phyloP scores from a whole-genome alignment of 208 protist species.

The Acanthamoeba lugdunensis region DNA sequence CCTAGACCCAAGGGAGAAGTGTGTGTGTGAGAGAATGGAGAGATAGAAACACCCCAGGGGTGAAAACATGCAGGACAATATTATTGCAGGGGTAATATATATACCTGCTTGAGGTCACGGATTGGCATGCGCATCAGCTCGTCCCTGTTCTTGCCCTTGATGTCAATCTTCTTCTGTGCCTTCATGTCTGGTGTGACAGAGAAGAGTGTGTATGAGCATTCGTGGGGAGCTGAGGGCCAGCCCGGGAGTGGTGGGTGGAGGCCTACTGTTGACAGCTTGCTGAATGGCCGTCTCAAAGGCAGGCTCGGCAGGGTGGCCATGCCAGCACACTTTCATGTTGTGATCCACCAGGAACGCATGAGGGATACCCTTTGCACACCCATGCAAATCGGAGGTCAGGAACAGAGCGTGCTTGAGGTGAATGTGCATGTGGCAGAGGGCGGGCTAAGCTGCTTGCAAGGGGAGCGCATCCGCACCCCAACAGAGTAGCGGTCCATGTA shows the following conservation, averaged over 20 bases:
- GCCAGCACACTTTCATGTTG: slow-evolving; percentile 59
- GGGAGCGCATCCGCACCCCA: not conserved
- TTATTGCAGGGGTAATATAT: no score
- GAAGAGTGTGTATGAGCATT: not conserved
- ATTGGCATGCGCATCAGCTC: slow-evolving; percentile 40
- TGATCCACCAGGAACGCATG: slow-evolving; percentile 39
- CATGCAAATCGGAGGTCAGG: no score
- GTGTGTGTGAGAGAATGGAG: not conserved
- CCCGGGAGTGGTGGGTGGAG: not conserved
- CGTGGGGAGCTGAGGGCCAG: not conserved
- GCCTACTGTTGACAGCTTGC: slow-evolving; percentile 1
- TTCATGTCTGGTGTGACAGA: not conserved
- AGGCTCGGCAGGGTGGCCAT: slow-evolving; percentile 23
- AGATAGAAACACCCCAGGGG: no score
- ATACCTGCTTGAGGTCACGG: slow-evolving; percentile 33
- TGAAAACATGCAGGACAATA: no score
- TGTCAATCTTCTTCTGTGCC: not conserved
- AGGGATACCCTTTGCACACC: not conserved
- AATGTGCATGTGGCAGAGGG: no score
- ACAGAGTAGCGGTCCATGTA: slow-evolving; percentile 35
- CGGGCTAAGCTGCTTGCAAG: no score
- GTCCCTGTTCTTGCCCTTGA: slow-evolving; percentile 1
- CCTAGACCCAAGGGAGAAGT: not conserved
- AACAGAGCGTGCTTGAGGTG: no score
- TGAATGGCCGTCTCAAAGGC: slow-evolving; percentile 17